Evolutionary conservation across 306 rosid species (phyloP).

Genomic region (Rosa lucieae): DNA sequence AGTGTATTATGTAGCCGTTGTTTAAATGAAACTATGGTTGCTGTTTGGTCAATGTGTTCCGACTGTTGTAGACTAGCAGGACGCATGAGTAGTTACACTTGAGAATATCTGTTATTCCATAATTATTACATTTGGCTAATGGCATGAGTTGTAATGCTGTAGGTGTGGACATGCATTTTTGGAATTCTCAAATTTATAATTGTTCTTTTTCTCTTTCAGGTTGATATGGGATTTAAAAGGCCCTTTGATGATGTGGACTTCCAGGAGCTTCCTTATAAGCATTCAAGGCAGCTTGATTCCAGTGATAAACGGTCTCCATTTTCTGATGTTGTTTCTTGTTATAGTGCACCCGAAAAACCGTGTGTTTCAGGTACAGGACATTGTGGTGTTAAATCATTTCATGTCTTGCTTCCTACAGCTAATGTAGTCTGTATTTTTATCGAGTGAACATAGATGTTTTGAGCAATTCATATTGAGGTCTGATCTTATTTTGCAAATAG

Average conservation of each 20-base stretch:
- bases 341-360: constrained; percentile 23
- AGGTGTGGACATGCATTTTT: background rate
- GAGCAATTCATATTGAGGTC: constrained; percentile 7
- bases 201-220: constrained; percentile 16
- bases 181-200: background rate
- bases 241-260: constrained; percentile 40
- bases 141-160: background rate
- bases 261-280: constrained; percentile 45
- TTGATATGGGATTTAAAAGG: constrained; percentile 59
- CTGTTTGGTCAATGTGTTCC: background rate
- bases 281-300: constrained; percentile 40
- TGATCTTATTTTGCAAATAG: constrained; percentile 27
- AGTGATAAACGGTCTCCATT: constrained; percentile 23
- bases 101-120: background rate
- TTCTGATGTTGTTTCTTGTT: constrained; percentile 31
- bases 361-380: constrained; percentile 35
- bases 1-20: background rate
- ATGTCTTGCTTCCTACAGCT: background rate
- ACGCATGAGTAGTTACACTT: no score
- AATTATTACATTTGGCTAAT: no score
- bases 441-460: constrained; percentile 6
- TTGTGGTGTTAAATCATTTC: background rate
- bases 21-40: background rate
- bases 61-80: background rate
- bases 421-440: background rate